phyloP scores from a whole-genome alignment of 805 yeast species.

The Myxozyma vanderwaltii region DNA sequence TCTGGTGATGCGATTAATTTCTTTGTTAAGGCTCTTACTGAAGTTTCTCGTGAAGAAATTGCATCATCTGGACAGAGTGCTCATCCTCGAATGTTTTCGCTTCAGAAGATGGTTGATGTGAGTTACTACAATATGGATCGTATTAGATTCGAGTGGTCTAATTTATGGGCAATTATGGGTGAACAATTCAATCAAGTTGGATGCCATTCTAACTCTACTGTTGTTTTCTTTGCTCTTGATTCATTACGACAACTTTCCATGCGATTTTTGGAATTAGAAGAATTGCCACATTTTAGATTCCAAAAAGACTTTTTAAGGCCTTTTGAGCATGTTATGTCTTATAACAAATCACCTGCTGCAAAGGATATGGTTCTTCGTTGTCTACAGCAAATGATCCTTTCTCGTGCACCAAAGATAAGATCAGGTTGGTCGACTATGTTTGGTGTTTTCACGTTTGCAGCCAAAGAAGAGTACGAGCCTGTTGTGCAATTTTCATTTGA shows the following conservation, averaged over 20 bases:
- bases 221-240: conserved; percentile 89
- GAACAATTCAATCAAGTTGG: conserved; percentile 84
- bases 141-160: conserved; percentile 95
- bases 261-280: conserved; percentile 91
- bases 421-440: conserved; percentile 96
- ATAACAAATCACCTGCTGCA: conserved; percentile 68
- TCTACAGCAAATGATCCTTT: conserved; percentile 77
- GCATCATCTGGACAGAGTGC: conserved; percentile 79
- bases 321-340: conserved; percentile 72
- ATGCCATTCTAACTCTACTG: conserved; percentile 70
- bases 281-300: conserved; percentile 90
- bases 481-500: conserved; percentile 66
- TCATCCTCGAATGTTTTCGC: conserved; percentile 86
- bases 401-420: conserved; percentile 70
- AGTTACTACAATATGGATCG: conserved; percentile 97
- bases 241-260: conserved; percentile 89
- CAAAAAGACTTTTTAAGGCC: conserved; percentile 93
- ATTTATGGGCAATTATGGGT: conserved; percentile 92
- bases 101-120: conserved; percentile 95
- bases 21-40: conserved; percentile 83
- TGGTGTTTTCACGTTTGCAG: conserved; percentile 74
- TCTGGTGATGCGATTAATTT: conserved; percentile 82
- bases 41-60: conserved; percentile 87
- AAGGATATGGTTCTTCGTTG: conserved; percentile 90
- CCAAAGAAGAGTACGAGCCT: conserved; percentile 56